Evolutionary conservation across 169 alveolate genomes (phyloP).

Genomic region (Babesia gibsoni): DNA sequence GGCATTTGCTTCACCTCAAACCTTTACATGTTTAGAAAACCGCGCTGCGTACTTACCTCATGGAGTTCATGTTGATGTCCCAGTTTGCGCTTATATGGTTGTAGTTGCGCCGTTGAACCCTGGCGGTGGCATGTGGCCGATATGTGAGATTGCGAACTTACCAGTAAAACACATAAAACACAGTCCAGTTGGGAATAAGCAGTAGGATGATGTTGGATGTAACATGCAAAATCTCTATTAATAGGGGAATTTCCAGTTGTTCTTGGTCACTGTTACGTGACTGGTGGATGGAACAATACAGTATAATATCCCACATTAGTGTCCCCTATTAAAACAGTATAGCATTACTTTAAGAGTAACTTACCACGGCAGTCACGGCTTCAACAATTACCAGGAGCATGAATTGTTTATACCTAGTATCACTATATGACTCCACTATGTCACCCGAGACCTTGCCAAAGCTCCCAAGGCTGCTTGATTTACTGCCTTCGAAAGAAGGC

Average conservation of each 20-base stretch:
- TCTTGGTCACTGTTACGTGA: conserved; percentile 1
- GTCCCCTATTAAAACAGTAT: conserved; percentile 29
- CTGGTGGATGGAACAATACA: conserved; percentile 33
- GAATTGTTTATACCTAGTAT: conserved; percentile 52
- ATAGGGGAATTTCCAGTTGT: conserved; percentile 41
- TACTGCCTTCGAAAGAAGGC: background rate
- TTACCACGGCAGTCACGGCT: conserved; percentile 40
- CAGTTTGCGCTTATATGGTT: conserved; percentile 35
- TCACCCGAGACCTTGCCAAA: conserved; percentile 23
- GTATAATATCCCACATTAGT: conserved; percentile 37
- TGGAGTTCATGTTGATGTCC: conserved; percentile 52
- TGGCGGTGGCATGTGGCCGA: background rate
- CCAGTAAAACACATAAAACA: conserved; percentile 64
- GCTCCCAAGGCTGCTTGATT: background rate
- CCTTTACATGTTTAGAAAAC: background rate
- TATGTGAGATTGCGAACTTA: background rate
- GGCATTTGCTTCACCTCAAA: conserved; percentile 1
- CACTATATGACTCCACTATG: conserved; percentile 44
- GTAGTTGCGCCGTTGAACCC: conserved; percentile 61
- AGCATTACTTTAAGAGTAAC: background rate
- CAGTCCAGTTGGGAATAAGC: conserved; percentile 61
- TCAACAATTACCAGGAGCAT: conserved; percentile 48
- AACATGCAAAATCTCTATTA: conserved; percentile 46
- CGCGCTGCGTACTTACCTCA: background rate
- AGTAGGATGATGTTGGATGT: conserved; percentile 45